A percentile compares a stretch with the other conserved stretches of the same genome.
phyloP scores from a whole-genome alignment of 2,329 filamentous ascomycete species.

The Pestalotiopsis sp. region DNA sequence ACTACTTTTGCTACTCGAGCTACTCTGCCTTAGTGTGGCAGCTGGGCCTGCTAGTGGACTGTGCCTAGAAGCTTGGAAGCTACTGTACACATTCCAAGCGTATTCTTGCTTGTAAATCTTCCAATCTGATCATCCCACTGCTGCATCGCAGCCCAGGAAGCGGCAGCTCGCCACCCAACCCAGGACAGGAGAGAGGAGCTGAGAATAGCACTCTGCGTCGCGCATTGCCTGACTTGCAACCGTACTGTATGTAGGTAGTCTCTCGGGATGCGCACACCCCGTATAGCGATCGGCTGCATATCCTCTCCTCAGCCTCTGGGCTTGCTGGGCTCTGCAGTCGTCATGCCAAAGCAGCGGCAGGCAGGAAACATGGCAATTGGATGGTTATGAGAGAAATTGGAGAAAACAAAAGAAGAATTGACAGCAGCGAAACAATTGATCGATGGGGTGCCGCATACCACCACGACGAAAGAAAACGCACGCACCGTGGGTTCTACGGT shows the following conservation, averaged over 20 bases:
- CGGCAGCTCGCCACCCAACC: neutral
- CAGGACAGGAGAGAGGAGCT: neutral
- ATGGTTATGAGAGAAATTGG: neutral
- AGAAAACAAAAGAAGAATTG: neutral
- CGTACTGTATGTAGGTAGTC: neutral
- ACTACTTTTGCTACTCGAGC: neutral
- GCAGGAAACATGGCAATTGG: neutral
- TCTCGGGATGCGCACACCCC: neutral
- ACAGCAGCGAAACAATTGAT: no score
- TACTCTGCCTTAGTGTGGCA: neutral
- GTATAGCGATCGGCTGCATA: neutral
- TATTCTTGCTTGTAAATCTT: neutral
- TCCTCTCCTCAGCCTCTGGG: neutral
- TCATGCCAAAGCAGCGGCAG: neutral
- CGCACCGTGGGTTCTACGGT: neutral
- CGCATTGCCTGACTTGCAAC: no score
- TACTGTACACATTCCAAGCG: neutral
- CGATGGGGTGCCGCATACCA: neutral
- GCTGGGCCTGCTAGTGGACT: neutral
- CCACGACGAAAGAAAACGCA: neutral
- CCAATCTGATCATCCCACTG: neutral
- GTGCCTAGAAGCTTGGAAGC: neutral
- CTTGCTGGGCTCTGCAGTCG: neutral
- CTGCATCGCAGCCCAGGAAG: neutral
- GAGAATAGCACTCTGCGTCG: neutral